Conservation (phyloP, 2,329 filamentous ascomycete species). For the Xenoacremonium recifei region DNA sequence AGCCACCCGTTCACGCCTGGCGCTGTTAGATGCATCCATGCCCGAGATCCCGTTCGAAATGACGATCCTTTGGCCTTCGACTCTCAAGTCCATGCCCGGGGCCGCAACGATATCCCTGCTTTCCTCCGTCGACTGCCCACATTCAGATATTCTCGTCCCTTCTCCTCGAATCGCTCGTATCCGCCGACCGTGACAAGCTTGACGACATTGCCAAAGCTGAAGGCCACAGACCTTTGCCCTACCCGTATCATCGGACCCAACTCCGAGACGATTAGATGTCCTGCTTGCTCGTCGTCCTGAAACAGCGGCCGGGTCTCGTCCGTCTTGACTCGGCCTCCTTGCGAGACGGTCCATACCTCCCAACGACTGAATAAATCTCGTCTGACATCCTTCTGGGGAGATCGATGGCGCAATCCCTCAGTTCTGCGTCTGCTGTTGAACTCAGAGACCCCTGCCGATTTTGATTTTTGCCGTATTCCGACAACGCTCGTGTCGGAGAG, state of each 20-base stretch:
- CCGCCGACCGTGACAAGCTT: conserved; percentile 67
- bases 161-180: conserved; percentile 55
- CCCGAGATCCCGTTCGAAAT: conserved; percentile 4
- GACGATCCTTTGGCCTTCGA: background rate
- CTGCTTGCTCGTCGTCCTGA: conserved; percentile 37
- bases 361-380: conserved; percentile 38
- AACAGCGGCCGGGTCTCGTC: conserved; percentile 48
- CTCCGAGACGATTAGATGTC: conserved; percentile 62
- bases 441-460: conserved; percentile 11
- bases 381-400: conserved; percentile 19
- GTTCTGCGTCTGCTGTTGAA: conserved; percentile 12
- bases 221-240: conserved; percentile 63
- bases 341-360: conserved; percentile 55
- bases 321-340: conserved; percentile 41
- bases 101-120: conserved; percentile 20
- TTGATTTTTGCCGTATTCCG: conserved; percentile 54
- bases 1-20: background rate
- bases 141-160: conserved; percentile 30
- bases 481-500: conserved; percentile 60
- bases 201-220: conserved; percentile 70
- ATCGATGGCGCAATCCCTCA: conserved; percentile 29
- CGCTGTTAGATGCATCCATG: background rate
- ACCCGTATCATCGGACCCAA: conserved; percentile 64
- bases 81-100: conserved; percentile 22
- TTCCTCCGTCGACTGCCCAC: conserved; percentile 40